Evolutionary conservation across 2,329 filamentous ascomycete genomes (phyloP).

Genomic region (Cladosporium austrohemisphaericum): DNA sequence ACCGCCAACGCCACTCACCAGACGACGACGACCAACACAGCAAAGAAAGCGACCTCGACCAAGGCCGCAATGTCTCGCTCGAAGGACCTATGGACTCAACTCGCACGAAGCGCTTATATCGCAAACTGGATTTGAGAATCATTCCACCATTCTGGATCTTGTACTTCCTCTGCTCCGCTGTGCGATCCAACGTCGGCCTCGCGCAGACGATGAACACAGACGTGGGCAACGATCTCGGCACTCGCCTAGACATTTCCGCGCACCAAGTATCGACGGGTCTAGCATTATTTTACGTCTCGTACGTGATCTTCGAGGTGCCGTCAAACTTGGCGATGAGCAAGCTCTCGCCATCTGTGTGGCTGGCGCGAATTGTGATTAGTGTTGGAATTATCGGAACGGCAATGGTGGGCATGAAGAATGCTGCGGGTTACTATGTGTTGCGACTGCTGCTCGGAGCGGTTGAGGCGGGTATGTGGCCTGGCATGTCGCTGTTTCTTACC

Average conservation of each 20-base stretch:
- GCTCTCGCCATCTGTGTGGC: slow-evolving; percentile 82
- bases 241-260: slow-evolving; percentile 63
- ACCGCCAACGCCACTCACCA: background rate
- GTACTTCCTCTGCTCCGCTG: slow-evolving; percentile 89
- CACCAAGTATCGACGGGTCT: slow-evolving; percentile 80
- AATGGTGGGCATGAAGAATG: slow-evolving; percentile 74
- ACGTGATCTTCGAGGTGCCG: slow-evolving; percentile 83
- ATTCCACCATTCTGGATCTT: slow-evolving; percentile 75
- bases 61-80: slow-evolving; percentile 14
- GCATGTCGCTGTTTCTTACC: slow-evolving; percentile 89
- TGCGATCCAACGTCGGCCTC: slow-evolving; percentile 85
- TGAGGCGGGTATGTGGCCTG: slow-evolving; percentile 91
- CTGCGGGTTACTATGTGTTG: slow-evolving; percentile 84
- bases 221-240: slow-evolving; percentile 69
- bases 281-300: slow-evolving; percentile 87
- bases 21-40: background rate
- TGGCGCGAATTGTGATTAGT: slow-evolving; percentile 84
- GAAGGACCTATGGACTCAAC: slow-evolving; percentile 13
- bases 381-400: slow-evolving; percentile 81
- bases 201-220: slow-evolving; percentile 88
- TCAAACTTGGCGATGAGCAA: slow-evolving; percentile 86
- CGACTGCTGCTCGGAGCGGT: slow-evolving; percentile 81
- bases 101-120: slow-evolving; percentile 16
- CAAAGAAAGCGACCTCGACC: slow-evolving; percentile 15
- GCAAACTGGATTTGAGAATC: slow-evolving; percentile 27